Evolutionary conservation across 2,329 filamentous ascomycete species (phyloP).

Genomic region (Stemphylium vesicarium): DNA sequence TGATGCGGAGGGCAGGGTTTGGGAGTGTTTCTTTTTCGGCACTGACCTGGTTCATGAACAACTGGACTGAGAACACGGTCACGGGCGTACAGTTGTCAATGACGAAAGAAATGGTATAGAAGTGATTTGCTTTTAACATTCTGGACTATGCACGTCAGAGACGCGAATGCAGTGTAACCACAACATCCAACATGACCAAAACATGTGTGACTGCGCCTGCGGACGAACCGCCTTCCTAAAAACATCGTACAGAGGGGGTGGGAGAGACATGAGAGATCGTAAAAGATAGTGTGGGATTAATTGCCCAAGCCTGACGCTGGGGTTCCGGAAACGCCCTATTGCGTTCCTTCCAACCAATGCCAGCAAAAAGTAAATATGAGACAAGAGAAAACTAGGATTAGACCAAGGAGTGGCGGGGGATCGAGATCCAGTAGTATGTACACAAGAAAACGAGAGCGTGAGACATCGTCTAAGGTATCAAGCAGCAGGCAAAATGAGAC

Average conservation of each 20-base stretch:
- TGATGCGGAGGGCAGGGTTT: no score
- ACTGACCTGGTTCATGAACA: no score
- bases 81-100: not conserved
- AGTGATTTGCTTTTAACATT: constrained; percentile 12
- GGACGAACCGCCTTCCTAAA: constrained; percentile 7
- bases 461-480: constrained; percentile 20
- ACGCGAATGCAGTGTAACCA: constrained; percentile 19
- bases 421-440: constrained; percentile 23
- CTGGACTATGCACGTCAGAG: constrained; percentile 14
- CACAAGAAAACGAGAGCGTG: constrained; percentile 20
- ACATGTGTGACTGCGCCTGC: constrained; percentile 9
- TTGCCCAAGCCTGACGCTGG: constrained; percentile 21
- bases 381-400: constrained; percentile 25
- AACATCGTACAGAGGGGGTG: constrained; percentile 12
- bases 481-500: constrained; percentile 11
- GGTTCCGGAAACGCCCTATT: constrained; percentile 20
- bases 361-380: constrained; percentile 17
- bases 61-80: no score
- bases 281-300: constrained; percentile 24
- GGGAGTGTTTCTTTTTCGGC: no score
- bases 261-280: constrained; percentile 23
- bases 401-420: constrained; percentile 22
- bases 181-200: constrained; percentile 16
- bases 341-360: constrained; percentile 18
- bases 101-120: not conserved